Percentiles rank a stretch among this genome's conserved stretches.
phyloP scores from a whole-genome alignment of 805 yeast species.

The Nakazawaea holstii region DNA sequence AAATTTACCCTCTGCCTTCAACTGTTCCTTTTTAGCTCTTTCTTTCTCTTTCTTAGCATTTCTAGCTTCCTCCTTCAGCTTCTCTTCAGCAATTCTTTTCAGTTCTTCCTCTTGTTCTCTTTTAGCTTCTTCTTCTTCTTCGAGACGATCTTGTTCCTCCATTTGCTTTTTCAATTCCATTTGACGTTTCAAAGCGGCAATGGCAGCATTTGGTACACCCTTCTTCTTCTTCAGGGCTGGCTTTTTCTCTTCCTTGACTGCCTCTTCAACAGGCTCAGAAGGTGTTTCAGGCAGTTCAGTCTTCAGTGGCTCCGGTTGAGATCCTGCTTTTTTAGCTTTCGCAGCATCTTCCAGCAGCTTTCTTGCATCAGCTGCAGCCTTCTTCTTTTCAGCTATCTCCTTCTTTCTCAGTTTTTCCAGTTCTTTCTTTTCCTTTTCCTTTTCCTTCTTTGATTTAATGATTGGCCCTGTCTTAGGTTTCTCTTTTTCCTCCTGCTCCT shows the following conservation, averaged over 20 bases:
- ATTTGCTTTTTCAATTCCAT: slow-evolving; percentile 81
- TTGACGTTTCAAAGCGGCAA: slow-evolving; percentile 88
- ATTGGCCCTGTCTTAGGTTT: slow-evolving; percentile 52
- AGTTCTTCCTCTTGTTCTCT: slow-evolving; percentile 46
- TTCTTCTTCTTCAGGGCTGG: slow-evolving; percentile 52
- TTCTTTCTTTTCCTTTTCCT: slow-evolving; percentile 93
- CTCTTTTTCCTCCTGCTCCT: slow-evolving; percentile 57
- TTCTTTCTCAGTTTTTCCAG: slow-evolving; percentile 86
- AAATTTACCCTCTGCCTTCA: slow-evolving; percentile 93
- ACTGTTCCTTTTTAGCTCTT: slow-evolving; percentile 78
- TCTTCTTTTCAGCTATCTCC: slow-evolving; percentile 83
- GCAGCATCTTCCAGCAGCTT: slow-evolving; percentile 23
- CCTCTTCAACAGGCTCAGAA: slow-evolving; percentile 29
- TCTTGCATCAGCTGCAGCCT: slow-evolving; percentile 36
- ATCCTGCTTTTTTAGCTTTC: slow-evolving; percentile 29
- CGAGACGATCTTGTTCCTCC: slow-evolving; percentile 75
- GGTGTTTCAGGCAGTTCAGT: slow-evolving; percentile 31
- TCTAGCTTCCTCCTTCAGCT: slow-evolving; percentile 51
- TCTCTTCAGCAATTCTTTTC: slow-evolving; percentile 56
- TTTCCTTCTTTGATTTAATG: slow-evolving; percentile 87
- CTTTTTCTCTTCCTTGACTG: slow-evolving; percentile 22
- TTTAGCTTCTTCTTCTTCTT: slow-evolving; percentile 63
- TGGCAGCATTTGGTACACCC: slow-evolving; percentile 75
- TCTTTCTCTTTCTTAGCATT: slow-evolving; percentile 81
- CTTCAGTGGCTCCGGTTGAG: slow-evolving; percentile 25